Conservation (phyloP, 495 filamentous ascomycete genomes). For the Penicillium steckii region DNA sequence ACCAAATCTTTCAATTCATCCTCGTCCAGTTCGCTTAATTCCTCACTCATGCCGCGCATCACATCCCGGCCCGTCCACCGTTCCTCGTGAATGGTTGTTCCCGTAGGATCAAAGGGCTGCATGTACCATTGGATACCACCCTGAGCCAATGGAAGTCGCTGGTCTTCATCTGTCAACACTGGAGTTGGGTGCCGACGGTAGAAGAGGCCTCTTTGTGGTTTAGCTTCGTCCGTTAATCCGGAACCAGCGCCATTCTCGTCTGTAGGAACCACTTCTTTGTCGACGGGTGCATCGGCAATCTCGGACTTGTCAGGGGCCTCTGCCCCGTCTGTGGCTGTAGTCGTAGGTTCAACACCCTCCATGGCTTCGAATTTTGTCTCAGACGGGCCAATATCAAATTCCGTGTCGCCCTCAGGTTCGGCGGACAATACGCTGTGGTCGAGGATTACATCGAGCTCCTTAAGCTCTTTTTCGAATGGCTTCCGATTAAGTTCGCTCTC, state of each 20-base stretch:
- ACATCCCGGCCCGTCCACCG: slow-evolving; percentile 75
- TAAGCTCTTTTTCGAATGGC: slow-evolving; percentile 65
- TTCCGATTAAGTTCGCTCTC: slow-evolving; percentile 75
- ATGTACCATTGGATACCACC: slow-evolving; percentile 91
- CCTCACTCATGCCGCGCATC: slow-evolving; percentile 76
- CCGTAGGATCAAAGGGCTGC: slow-evolving; percentile 72
- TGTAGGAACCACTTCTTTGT: neutral
- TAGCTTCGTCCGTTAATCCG: neutral
- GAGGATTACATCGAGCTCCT: slow-evolving; percentile 71
- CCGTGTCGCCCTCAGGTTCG: slow-evolving; percentile 27
- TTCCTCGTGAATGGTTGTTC: slow-evolving; percentile 75
- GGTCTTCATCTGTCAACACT: slow-evolving; percentile 39
- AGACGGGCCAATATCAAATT: slow-evolving; percentile 12
- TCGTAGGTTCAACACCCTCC: slow-evolving; percentile 21
- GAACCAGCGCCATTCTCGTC: slow-evolving; percentile 10
- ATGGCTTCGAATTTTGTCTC: slow-evolving; percentile 11
- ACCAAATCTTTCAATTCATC: slow-evolving; percentile 72
- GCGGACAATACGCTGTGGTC: slow-evolving; percentile 54
- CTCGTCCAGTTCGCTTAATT: slow-evolving; percentile 84
- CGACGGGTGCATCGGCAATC: neutral
- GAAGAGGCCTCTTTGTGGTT: slow-evolving; percentile 8
- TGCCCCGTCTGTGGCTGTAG: neutral
- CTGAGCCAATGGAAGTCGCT: slow-evolving; percentile 56
- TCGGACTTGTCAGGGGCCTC: neutral
- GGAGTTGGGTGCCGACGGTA: slow-evolving; percentile 27